Evolutionary conservation across 108 stramenopile genomes (phyloP).

Genomic region (Skeletonema potamos): DNA sequence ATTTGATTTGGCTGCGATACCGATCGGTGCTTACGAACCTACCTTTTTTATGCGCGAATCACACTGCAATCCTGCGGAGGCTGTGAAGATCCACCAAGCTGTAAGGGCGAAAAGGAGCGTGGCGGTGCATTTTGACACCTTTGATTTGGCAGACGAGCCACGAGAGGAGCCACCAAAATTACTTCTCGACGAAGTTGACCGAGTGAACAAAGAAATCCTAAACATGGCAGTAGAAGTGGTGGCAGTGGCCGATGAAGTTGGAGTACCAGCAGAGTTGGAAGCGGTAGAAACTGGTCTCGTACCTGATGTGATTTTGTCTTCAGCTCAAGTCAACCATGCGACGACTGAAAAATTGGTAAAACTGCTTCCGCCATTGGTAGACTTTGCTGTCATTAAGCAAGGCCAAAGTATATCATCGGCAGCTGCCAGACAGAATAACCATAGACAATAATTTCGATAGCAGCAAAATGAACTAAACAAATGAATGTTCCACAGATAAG

Average conservation of each 20-base stretch:
- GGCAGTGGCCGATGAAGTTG: conserved; percentile 30
- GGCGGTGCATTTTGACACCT: conserved; percentile 93
- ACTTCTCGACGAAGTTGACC: conserved; percentile 34
- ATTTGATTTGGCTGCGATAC: conserved; percentile 87
- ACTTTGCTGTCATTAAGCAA: conserved; percentile 45
- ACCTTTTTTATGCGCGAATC: conserved; percentile 83
- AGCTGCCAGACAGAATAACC: background rate
- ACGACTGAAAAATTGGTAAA: conserved; percentile 18
- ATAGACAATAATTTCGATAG: background rate
- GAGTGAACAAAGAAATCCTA: conserved; percentile 31
- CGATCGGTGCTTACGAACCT: conserved; percentile 95
- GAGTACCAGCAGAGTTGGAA: background rate
- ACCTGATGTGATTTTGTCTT: background rate
- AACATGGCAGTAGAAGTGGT: conserved; percentile 35
- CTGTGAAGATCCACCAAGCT: conserved; percentile 79
- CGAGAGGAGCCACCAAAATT: conserved; percentile 62
- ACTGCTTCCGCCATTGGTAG: conserved; percentile 38
- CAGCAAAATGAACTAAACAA: background rate
- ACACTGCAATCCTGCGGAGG: conserved; percentile 87
- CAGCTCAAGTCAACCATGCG: background rate
- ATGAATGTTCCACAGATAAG: background rate
- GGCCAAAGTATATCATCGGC: conserved; percentile 42
- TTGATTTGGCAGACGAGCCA: conserved; percentile 79
- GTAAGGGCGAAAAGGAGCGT: conserved; percentile 60
- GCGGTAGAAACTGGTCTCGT: background rate